Base-by-base conservation (phyloP, 1,139 yeast species). In the Yamadazyma membranifaciens region DNA sequence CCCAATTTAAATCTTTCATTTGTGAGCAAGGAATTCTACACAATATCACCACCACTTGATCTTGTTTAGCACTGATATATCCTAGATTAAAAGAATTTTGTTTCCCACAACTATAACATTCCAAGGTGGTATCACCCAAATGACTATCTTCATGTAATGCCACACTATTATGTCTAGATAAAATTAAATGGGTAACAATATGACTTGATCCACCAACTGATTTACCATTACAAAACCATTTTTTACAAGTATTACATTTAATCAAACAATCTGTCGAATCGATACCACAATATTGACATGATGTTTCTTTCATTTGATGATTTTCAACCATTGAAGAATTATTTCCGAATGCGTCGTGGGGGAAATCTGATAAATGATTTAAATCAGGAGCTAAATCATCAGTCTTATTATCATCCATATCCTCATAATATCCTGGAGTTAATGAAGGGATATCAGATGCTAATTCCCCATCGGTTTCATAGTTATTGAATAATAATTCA, bases 1-100 rank as follows among this genome's bases (percentile, higher is more conserved):
- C 96, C 97, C 97, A 91, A 52, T 83, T 81, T 9, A 72, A 61
- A 55, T 86, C 87, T 48, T 81, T 81, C 3, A 79, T 67, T 54
- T 82, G 88, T 0, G 96, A 88, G 62, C 97, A 91, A 0, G 97
- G 97, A 44, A 87, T 72, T 43, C 98, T 79, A 64, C 97, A 91
- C 37, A 91, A 66, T 33, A 89, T 75, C 9, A 91, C 96, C 49
- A 91, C 92, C 36, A 88, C 91, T 4, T 91, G 83, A 51, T 87
- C 95, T 45, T 83, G 79, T 53, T 87, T 87, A 4, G 97, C 96
- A 27, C 91, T 78, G 13, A 91, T 95, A 63, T 83, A 88, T 1
- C 98, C 98, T 35, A 91, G 68, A 25, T 84, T 71, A 54, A 91
- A 91, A 4, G 84, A 87, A 53, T 89, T 91, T 45, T 73, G 79